phyloP scores from a whole-genome alignment of 768 basidiomycete species.

The Rhodotorula taiwanensis region DNA sequence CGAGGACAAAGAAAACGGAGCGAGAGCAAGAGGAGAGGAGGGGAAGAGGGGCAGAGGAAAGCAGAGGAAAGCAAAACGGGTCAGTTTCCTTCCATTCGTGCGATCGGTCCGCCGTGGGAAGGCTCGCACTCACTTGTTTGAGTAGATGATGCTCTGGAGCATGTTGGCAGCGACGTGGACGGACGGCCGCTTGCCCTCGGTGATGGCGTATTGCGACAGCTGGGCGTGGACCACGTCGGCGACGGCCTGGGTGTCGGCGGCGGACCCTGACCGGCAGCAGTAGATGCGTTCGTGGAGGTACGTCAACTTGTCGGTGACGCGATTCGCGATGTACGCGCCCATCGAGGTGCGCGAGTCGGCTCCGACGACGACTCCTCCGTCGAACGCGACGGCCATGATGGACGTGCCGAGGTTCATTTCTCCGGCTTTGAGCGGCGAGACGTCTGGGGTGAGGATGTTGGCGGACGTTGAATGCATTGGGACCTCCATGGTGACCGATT shows the following conservation, averaged over 20 bases:
- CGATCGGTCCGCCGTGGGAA: too few relatives aligned
- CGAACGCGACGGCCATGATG: slow-evolving; percentile 98
- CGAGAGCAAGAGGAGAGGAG: too few relatives aligned
- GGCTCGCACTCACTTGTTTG: slow-evolving; percentile 75
- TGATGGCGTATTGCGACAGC: slow-evolving; percentile 42
- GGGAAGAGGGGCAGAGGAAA: neutral
- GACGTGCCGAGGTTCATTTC: slow-evolving; percentile 73
- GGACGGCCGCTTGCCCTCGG: slow-evolving; percentile 56
- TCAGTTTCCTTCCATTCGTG: too few relatives aligned
- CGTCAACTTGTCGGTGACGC: slow-evolving; percentile 85
- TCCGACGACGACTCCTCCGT: slow-evolving; percentile 88
- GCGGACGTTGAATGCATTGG: neutral
- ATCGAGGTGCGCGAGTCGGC: slow-evolving; percentile 97
- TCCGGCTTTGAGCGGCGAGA: slow-evolving; percentile 79
- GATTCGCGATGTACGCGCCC: slow-evolving; percentile 93
- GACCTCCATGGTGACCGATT: neutral
- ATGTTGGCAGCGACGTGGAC: slow-evolving; percentile 79
- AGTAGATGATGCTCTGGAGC: slow-evolving; percentile 82
- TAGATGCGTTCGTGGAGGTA: slow-evolving; percentile 96
- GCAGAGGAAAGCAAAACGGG: too few relatives aligned
- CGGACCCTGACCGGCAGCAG: slow-evolving; percentile 93
- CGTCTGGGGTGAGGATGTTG: slow-evolving; percentile 49
- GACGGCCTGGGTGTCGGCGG: slow-evolving; percentile 93
- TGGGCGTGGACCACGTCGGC: slow-evolving; percentile 58
- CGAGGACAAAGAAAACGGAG: neutral